Base-by-base conservation (phyloP, 768 basidiomycete genomes). In the Pilatotrama ljubarskyi region DNA sequence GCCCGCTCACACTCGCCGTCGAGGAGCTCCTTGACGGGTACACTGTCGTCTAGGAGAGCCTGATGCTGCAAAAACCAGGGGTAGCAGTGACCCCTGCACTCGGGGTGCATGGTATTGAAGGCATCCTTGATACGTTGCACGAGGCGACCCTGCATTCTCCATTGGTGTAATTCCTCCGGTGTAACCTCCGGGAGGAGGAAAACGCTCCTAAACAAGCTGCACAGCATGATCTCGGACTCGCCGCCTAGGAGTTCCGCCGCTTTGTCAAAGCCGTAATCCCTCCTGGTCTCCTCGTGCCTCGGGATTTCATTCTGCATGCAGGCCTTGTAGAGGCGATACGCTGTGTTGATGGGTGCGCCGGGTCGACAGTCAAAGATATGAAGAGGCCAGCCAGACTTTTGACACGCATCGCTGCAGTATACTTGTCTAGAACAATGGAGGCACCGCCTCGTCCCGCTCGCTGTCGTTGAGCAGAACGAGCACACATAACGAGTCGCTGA, bases 1-100 rank as follows among this genome's bases (percentile, higher is more conserved):
- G 43, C 13, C 3, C 17, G 48, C 5, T n/a, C 13, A 17, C 3
- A 9, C 5, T 20, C 15, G 2, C 9, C 13, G 29, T 15, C 43
- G 4, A 37, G 3, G 18, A 25, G 20, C 20, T 44, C 43, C 5
- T 44, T 22, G 4, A 7, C 20, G n/a, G 43, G 32, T 1, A 20
- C 15, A 22, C 8, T 9, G 20, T 20, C 26, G 25, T 74, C 67
- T 35, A 77, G 40, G 10, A 77, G 55, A 46, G 70, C 60, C 42
- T 73, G 68, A 55, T 78, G 73, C 36, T 72, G 24, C 38, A 75
- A 61, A 53, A 78, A 75, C 77, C 77, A 76, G 1, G 71, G 47
- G 48, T 74, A 77, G 62, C 72, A 74, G 11, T 18, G 55, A 14
- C 73, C 76, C 51, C 72, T 65, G n/a, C 9, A 13, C 17, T 24